Base-by-base conservation (phyloP, 768 basidiomycete species). In the Lactarius evosmus region DNA sequence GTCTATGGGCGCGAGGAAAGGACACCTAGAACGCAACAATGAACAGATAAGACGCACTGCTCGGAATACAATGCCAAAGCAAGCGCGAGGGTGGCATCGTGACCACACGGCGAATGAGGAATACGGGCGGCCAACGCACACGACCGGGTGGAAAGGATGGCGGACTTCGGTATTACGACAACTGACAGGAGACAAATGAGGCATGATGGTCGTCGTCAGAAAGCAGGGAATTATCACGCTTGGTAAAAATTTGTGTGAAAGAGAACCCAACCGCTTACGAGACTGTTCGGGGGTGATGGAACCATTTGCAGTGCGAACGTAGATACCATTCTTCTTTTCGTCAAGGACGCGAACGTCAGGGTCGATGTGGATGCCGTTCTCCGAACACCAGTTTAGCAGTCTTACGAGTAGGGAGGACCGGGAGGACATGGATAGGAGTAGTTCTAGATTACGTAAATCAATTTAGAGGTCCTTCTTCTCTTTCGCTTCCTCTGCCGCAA, bases 31-130 rank as follows among this genome's bases (percentile, higher is more conserved):
- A 1, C 27, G 36, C 40, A 49, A 51, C 17, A 36, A 66, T 22
- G 33, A 56, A 16, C n/a, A 17, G 44, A 22, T 22, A 41, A 41
- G 58, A 64, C 69, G 52, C 51, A 70, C 71, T 56, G 66, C 46
- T 73, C 72, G 41, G 58, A 65, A 22, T 70, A 61, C 33, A 73
- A 27, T 2, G 69, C 72, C 16, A 72, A 58, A 29, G 72, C 69
- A n/a, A 73, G 71, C 33, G 69, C 58, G 17, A 73, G 64, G 19
- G 60, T 63, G 19, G 72, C 68, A 30, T 66, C 69, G 19, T 56
- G 61, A 14, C 69, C 71, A 54, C 59, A 63, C n/a, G 65, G 65
- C n/a, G 65, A 66, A 33, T 63, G 67, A 6, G 66, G 52, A 56
- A 72, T 64, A 56, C 56, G 58, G 52, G 54, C 57, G 50, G 70